phyloP scores from a whole-genome alignment of 192 early-diverging fungal genomes.

The Coemansia sp. region DNA sequence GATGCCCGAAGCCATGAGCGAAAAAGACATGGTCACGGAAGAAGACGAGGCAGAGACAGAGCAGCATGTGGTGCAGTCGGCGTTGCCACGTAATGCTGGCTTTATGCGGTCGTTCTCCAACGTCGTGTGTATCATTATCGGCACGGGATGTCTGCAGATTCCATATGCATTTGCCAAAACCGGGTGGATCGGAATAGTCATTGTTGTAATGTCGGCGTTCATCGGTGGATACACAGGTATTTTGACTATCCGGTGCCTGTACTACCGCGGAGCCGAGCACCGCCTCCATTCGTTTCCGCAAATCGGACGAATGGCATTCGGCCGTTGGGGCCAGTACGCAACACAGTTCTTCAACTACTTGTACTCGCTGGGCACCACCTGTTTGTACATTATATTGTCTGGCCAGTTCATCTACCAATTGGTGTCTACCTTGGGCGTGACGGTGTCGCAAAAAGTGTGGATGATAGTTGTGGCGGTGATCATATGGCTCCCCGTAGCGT shows the following conservation, averaged over 20 bases:
- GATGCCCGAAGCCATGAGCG: conserved; percentile 18
- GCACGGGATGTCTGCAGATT: conserved; percentile 78
- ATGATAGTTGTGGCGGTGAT: conserved; percentile 58
- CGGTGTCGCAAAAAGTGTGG: conserved; percentile 57
- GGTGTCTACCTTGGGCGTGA: conserved; percentile 44
- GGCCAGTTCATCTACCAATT: conserved; percentile 67
- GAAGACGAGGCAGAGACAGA: not conserved
- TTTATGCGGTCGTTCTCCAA: conserved; percentile 60
- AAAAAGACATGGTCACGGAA: not conserved
- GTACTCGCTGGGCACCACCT: conserved; percentile 65
- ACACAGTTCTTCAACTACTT: conserved; percentile 64
- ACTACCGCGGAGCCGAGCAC: conserved; percentile 51
- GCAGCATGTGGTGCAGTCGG: conserved; percentile 2
- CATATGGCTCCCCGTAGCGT: conserved; percentile 66
- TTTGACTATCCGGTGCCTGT: conserved; percentile 72
- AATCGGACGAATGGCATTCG: conserved; percentile 69
- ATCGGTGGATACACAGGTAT: conserved; percentile 73
- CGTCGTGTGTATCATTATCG: conserved; percentile 76
- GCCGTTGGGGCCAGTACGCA: conserved; percentile 58
- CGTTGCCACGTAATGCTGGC: conserved; percentile 38
- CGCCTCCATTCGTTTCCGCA: conserved; percentile 62
- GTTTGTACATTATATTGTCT: conserved; percentile 68
- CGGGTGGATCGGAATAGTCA: conserved; percentile 76
- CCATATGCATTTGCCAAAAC: conserved; percentile 73
- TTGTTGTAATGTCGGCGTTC: conserved; percentile 67